These are phyloP conservation scores for Laburnicola sp. DNA, from an alignment of 2,329 filamentous ascomycete species.

Conservation along the genomic window DNA sequence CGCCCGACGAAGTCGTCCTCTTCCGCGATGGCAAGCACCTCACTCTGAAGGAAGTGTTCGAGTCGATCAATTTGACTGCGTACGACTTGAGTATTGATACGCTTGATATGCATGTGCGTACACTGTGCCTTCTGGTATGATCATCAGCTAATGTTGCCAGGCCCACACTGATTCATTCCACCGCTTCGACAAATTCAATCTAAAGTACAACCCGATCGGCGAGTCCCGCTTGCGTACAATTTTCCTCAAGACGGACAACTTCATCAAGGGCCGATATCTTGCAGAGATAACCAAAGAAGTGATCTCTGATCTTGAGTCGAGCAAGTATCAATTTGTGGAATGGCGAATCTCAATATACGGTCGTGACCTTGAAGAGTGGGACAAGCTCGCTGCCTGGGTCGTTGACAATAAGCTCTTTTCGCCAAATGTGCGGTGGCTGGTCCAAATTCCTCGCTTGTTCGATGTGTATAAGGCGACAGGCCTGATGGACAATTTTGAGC, in stretches of 20 bases:
- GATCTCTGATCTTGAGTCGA: conserved; percentile 93
- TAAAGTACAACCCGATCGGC: conserved; percentile 97
- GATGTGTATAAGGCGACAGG: conserved; percentile 92
- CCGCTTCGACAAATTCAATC: conserved; percentile 98
- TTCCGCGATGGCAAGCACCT: conserved; percentile 90
- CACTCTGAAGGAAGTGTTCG: conserved; percentile 89
- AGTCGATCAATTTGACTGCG: conserved; percentile 94
- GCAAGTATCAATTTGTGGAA: conserved; percentile 99
- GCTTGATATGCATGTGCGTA: conserved; percentile 91
- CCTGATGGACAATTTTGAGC: conserved; percentile 85
- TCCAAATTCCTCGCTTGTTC: conserved; percentile 91
- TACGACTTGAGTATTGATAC: conserved; percentile 99
- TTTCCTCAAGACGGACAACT: conserved; percentile 98
- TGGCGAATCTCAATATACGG: conserved; percentile 99
- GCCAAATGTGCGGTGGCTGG: conserved; percentile 95
- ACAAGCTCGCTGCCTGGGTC: conserved; percentile 95
- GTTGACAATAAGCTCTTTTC: conserved; percentile 98
- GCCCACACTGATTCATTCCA: conserved; percentile 98
- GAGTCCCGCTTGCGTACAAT: conserved; percentile 96
- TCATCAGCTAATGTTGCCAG: conserved; percentile 46
- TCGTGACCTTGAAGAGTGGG: conserved; percentile 90
- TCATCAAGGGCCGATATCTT: conserved; percentile 91
- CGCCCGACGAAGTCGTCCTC: conserved; percentile 88
- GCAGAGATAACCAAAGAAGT: conserved; percentile 98
- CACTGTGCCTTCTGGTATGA: background rate